Conservation (phyloP, 805 yeast species). For the Saccharomycopsis microspora region DNA sequence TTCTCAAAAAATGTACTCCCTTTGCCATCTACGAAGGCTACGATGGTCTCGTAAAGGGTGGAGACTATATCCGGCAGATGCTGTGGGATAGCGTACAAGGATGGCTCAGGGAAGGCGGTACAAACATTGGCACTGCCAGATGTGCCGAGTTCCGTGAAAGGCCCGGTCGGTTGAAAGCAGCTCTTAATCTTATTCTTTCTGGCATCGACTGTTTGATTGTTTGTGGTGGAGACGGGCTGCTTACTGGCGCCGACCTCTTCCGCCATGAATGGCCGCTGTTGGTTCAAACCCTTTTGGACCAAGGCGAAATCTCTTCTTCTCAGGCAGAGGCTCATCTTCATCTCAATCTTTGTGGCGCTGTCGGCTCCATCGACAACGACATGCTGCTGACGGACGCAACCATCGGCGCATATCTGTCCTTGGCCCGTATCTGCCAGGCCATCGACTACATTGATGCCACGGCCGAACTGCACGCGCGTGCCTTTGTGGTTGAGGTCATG, state of each 20-base stretch:
- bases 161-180: constrained; percentile 51
- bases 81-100: constrained; percentile 67
- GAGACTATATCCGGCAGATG: constrained; percentile 45
- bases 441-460: constrained; percentile 79
- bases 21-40: constrained; percentile 67
- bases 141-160: constrained; percentile 58
- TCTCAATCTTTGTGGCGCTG: constrained; percentile 62
- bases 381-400: constrained; percentile 81
- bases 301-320: constrained; percentile 32
- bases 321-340: constrained; percentile 38
- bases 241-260: constrained; percentile 74
- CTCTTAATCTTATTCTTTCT: constrained; percentile 51
- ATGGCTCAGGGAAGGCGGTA: constrained; percentile 63
- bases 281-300: constrained; percentile 40
- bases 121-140: constrained; percentile 71
- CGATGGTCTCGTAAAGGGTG: constrained; percentile 61
- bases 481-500: constrained; percentile 80
- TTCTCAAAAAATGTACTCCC: constrained; percentile 51
- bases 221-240: constrained; percentile 78
- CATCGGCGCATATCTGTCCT: constrained; percentile 70
- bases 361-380: constrained; percentile 78
- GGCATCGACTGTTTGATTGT: constrained; percentile 74
- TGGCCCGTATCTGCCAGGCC: constrained; percentile 63
- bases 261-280: constrained; percentile 71
- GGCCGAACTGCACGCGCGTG: constrained; percentile 73